phyloP scores from a whole-genome alignment of 257 asterid genomes.

The Avicennia marina region DNA sequence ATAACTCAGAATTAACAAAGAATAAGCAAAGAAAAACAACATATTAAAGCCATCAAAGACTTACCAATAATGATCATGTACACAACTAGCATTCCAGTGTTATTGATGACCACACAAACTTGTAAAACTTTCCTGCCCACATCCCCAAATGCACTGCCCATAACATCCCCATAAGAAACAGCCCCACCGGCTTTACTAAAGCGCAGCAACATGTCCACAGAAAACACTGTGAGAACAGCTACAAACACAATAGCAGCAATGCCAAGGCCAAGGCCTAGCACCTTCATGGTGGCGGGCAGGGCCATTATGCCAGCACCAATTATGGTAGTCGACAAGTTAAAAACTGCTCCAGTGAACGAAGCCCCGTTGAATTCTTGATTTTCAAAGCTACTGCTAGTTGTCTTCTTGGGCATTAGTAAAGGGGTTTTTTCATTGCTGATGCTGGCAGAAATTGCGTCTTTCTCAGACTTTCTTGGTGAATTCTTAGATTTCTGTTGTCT shows the following conservation, averaged over 20 bases:
- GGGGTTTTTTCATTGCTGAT: constrained; percentile 32
- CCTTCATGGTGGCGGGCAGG: constrained; percentile 61
- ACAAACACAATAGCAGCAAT: constrained; percentile 38
- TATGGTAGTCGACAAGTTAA: constrained; percentile 54
- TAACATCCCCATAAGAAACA: constrained; percentile 44
- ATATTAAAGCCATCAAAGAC: neutral
- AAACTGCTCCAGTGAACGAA: constrained; percentile 53
- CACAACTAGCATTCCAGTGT: constrained; percentile 47
- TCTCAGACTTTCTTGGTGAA: constrained; percentile 13
- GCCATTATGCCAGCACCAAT: constrained; percentile 78
- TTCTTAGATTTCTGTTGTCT: constrained; percentile 15
- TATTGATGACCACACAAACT: constrained; percentile 44
- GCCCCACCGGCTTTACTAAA: constrained; percentile 41
- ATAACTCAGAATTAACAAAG: neutral
- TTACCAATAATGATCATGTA: constrained; percentile 65
- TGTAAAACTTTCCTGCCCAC: constrained; percentile 37
- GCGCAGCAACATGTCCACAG: constrained; percentile 32
- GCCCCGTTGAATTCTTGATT: constrained; percentile 39
- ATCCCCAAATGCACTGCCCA: constrained; percentile 48
- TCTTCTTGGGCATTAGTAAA: constrained; percentile 21
- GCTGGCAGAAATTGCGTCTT: constrained; percentile 19
- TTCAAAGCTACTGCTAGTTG: constrained; percentile 9
- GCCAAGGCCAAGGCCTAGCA: constrained; percentile 55
- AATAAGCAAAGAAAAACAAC: neutral
- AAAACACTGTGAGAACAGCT: constrained; percentile 43